Percentiles rank a stretch among this genome's conserved stretches.
Conservation (phyloP, 2,329 filamentous ascomycete species). For the Trichoderma simmonsii region DNA sequence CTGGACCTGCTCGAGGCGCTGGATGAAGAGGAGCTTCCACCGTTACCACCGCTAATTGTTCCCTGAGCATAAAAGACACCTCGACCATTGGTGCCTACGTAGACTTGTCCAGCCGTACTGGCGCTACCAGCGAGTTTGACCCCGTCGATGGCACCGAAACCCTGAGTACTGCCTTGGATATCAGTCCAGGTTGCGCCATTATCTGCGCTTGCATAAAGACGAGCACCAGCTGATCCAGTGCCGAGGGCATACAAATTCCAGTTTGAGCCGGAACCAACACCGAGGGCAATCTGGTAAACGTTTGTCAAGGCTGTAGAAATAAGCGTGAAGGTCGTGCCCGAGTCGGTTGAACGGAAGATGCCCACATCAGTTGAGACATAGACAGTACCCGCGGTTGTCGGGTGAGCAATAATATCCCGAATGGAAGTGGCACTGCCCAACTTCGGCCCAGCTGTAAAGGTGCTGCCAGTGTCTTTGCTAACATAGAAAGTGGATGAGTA, state of each 20-base stretch:
- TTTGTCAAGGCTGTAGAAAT: not conserved
- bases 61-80: constrained; percentile 9
- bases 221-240: not conserved
- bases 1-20: not conserved
- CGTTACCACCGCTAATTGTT: not conserved
- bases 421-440: not conserved
- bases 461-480: constrained; percentile 4
- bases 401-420: constrained; percentile 1
- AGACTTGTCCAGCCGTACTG: constrained; percentile 1
- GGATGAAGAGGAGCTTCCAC: not conserved
- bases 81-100: constrained; percentile 3
- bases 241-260: constrained; percentile 10
- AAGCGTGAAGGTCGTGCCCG: not conserved
- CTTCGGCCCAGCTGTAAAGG: not conserved
- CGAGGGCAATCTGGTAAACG: constrained; percentile 9
- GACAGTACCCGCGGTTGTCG: not conserved
- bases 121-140: constrained; percentile 2
- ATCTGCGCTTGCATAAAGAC: constrained; percentile 8
- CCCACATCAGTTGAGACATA: constrained; percentile 5
- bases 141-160: constrained; percentile 2
- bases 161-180: constrained; percentile 1
- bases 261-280: not conserved
- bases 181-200: constrained; percentile 9
- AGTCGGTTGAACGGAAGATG: constrained; percentile 4
- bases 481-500: constrained; percentile 2